phyloP scores from a whole-genome alignment of 2,329 filamentous ascomycete species.

The Fragosphaeria purpurea region DNA sequence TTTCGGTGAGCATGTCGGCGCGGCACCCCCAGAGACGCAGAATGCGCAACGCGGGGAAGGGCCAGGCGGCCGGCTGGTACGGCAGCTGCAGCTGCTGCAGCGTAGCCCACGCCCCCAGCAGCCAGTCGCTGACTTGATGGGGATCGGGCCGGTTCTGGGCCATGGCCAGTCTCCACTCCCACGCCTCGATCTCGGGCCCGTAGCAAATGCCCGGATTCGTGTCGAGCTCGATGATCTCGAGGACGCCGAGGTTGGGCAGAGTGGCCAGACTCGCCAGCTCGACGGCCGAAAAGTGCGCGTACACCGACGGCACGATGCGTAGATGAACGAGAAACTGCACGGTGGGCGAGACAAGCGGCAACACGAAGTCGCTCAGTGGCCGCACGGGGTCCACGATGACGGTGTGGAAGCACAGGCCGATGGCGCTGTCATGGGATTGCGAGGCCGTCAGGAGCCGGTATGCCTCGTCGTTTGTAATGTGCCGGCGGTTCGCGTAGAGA shows the following conservation, averaged over 20 bases:
- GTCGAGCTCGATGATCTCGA: conserved; percentile 34
- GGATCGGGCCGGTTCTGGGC: background rate
- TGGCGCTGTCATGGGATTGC: no score
- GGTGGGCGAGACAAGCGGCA: conserved; percentile 1
- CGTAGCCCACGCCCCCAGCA: conserved; percentile 36
- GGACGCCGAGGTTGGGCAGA: conserved; percentile 36
- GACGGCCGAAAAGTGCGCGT: conserved; percentile 16
- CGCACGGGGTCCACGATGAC: no score
- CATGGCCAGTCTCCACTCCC: no score
- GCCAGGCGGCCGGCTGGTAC: conserved; percentile 9
- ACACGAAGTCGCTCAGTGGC: conserved; percentile 3
- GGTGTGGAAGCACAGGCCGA: no score
- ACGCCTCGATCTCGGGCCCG: no score
- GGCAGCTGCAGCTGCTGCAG: conserved; percentile 11
- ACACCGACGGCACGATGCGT: conserved; percentile 10
- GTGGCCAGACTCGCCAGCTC: conserved; percentile 32
- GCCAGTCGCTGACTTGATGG: conserved; percentile 29
- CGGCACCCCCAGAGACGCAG: conserved; percentile 25
- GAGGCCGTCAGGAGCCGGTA: no score
- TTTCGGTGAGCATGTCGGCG: conserved; percentile 21
- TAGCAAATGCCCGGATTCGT: background rate
- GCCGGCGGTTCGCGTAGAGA: no score
- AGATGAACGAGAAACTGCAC: conserved; percentile 21
- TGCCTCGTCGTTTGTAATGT: no score
- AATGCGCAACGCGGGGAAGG: conserved; percentile 38